These are phyloP conservation scores for Backusella morwellensis DNA, from an alignment of 192 early-diverging fungal species.

Conservation along the genomic window DNA sequence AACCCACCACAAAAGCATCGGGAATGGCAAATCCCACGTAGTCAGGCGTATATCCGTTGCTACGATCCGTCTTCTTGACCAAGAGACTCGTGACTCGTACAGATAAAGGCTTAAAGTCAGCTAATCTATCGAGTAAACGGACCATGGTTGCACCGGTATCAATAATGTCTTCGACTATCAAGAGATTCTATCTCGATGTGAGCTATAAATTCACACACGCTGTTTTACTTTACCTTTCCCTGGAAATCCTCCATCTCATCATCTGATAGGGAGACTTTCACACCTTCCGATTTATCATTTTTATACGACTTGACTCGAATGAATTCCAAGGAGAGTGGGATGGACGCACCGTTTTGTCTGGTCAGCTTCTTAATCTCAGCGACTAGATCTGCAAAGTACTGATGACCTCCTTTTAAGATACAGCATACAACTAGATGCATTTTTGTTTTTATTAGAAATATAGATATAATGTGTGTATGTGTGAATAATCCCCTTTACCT, in stretches of 20 bases:
- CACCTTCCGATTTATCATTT: slow-evolving; percentile 77
- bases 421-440: slow-evolving; percentile 67
- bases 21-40: slow-evolving; percentile 89
- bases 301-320: slow-evolving; percentile 89
- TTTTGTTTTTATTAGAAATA: too few species aligned
- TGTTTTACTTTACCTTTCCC: slow-evolving; percentile 50
- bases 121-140: slow-evolving; percentile 65
- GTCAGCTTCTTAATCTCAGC: slow-evolving; percentile 67
- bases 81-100: slow-evolving; percentile 81
- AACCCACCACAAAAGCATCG: slow-evolving; percentile 90
- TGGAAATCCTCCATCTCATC: slow-evolving; percentile 77
- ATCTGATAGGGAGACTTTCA: slow-evolving; percentile 81
- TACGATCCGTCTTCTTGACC: slow-evolving; percentile 79
- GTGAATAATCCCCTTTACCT: slow-evolving; percentile 5
- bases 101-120: slow-evolving; percentile 73
- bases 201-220: not conserved
- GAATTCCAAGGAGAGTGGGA: slow-evolving; percentile 85
- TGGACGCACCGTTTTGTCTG: slow-evolving; percentile 58
- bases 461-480: not conserved
- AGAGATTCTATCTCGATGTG: slow-evolving; percentile 57
- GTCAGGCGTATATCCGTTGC: slow-evolving; percentile 85
- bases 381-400: slow-evolving; percentile 77
- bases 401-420: slow-evolving; percentile 85
- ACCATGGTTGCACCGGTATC: slow-evolving; percentile 91
- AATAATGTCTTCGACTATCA: slow-evolving; percentile 93